Conservation (phyloP, 2,329 filamentous ascomycete genomes). For the Chaetomium sp. region DNA sequence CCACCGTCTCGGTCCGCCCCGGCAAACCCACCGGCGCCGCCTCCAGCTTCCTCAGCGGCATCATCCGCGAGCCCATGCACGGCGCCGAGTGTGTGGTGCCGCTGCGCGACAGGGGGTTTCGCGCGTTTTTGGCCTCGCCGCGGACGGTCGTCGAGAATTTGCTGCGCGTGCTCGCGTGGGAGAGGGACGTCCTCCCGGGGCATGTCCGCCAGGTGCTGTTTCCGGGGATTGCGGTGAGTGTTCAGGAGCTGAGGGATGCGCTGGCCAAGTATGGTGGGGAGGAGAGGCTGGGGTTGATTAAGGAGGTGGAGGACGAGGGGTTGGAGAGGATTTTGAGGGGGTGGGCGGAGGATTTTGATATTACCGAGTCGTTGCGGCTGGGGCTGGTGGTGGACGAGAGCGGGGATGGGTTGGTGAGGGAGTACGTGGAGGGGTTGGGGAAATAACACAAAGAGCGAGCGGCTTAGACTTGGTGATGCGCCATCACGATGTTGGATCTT, state of each 20-base stretch:
- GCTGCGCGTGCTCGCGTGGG: slow-evolving; percentile 47
- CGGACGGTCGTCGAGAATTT: slow-evolving; percentile 56
- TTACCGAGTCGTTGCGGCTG: slow-evolving; percentile 51
- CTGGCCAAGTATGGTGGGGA: slow-evolving; percentile 57
- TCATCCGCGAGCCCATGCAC: slow-evolving; percentile 63
- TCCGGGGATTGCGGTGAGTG: slow-evolving; percentile 58
- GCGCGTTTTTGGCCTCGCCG: slow-evolving; percentile 58
- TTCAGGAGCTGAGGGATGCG: slow-evolving; percentile 63
- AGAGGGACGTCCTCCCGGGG: slow-evolving; percentile 45
- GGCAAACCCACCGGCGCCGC: slow-evolving; percentile 62
- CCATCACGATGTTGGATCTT: neutral
- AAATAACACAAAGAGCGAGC: neutral
- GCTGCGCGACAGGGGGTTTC: slow-evolving; percentile 52
- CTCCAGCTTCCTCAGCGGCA: slow-evolving; percentile 64
- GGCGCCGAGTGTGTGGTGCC: slow-evolving; percentile 58
- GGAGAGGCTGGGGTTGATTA: slow-evolving; percentile 55
- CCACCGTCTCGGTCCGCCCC: slow-evolving; percentile 63
- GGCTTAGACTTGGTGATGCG: neutral
- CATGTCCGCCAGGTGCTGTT: slow-evolving; percentile 59
- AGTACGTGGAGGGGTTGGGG: slow-evolving; percentile 52
- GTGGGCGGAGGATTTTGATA: slow-evolving; percentile 62
- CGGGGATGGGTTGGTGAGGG: slow-evolving; percentile 57
- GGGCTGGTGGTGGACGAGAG: slow-evolving; percentile 55
- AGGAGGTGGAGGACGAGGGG: slow-evolving; percentile 56
- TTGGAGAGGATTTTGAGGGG: slow-evolving; percentile 61